These are phyloP conservation scores for Eucalyptus polybractea DNA, from an alignment of 345 rosid genomes.

Conservation along the genomic window DNA sequence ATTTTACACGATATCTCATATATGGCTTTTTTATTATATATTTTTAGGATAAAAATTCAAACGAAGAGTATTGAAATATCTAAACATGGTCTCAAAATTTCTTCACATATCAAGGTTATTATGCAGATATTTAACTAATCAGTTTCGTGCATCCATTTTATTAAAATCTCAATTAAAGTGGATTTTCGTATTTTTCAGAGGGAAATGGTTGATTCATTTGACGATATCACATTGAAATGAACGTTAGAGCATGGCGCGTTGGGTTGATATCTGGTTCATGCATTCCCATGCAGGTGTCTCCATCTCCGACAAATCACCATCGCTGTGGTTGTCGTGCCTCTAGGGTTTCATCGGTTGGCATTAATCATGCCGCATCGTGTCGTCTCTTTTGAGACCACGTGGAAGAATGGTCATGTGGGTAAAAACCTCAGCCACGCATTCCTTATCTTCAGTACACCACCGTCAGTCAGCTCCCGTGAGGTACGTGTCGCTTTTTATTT, in stretches of 20 bases:
- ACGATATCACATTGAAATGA: not conserved
- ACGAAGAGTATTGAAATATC: not conserved
- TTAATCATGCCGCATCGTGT: not conserved
- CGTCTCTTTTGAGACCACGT: not conserved
- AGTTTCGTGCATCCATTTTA: not conserved
- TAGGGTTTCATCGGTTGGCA: not conserved
- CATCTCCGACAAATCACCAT: not conserved
- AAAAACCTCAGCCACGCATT: not conserved
- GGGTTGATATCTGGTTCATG: not conserved
- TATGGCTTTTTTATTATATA: not conserved
- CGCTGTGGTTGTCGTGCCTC: not conserved
- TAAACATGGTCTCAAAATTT: not conserved
- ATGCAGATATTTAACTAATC: not conserved
- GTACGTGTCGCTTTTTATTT: not conserved
- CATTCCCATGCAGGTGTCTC: not conserved
- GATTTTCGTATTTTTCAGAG: not conserved
- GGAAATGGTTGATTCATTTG: not conserved
- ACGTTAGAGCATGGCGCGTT: not conserved
- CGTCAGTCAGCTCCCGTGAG: not conserved
- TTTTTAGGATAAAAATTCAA: not conserved
- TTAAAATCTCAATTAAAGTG: not conserved
- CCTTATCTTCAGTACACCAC: not conserved
- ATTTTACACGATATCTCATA: not conserved
- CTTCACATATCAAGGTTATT: not conserved
- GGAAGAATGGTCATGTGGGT: not conserved